Base-by-base conservation (phyloP, 805 yeast species). In the Kazachstania africana region DNA sequence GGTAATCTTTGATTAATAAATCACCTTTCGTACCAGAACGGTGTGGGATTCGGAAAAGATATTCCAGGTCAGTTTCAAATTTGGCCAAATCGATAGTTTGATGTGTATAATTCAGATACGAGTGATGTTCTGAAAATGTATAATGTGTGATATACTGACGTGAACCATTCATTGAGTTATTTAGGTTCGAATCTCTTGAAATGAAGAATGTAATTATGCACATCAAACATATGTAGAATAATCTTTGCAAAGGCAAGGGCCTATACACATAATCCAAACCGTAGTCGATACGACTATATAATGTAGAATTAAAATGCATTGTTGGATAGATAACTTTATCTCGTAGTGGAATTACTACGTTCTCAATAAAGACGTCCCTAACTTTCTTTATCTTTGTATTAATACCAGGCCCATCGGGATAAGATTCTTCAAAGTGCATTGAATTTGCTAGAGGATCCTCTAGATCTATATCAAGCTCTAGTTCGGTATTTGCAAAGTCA, bases 1-100 rank as follows among this genome's bases (percentile, higher is more conserved):
- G 62, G 49, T 77, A 83, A 35, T 67, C 60, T 2, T 82, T 76
- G 20, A 83, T 55, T 0, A 82, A 63, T 35, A 72, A 52, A 50
- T 83, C 95, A 16, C 94, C 96, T n/a, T 71, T 69, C 2, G 95
- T 77, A 3, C 96, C 96, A 0, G 95, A 74, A 34, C 75, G 53
- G 50, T 83, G 95, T 2, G 94, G 81, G 70, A 83, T 70, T 3
- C 78, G 67, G 10, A 84, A 72, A 22, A 84, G 48, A 45, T 80
- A 81, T 43, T 79, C 78, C 34, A 79, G 46, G 38, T 75, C 71
- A 27, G 70, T 76, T 44, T 75, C 74, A 54, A 87, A 63, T n/a
- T 68, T 50, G 16, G 66, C 63, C 9, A 62, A 51, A 45, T 72
- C 77, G 16, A 81, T 60, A 28, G 64, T 62, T 12, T 57, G 51